Conservation (phyloP, 495 filamentous ascomycete genomes). For the Annulohypoxylon stygium region DNA sequence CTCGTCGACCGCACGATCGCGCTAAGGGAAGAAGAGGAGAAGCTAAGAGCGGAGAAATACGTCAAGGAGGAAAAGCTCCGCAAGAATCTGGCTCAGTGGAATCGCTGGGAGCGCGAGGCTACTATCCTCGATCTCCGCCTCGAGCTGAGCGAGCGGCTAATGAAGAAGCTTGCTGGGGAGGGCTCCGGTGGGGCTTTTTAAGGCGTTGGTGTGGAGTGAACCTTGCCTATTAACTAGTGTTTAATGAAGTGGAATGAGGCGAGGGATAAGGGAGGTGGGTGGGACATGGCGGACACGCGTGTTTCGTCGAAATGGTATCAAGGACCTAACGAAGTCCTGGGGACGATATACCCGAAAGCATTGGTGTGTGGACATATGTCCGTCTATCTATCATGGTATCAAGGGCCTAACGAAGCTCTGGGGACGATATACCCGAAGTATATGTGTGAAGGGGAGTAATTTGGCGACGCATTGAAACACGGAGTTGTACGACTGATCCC, state of each 20-base stretch:
- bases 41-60: conserved; percentile 58
- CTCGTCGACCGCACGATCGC: conserved; percentile 54
- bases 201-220: conserved; percentile 14
- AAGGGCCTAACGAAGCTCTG: neutral
- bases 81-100: conserved; percentile 57
- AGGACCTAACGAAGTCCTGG: neutral
- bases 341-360: neutral
- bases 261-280: neutral
- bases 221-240: neutral
- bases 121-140: conserved; percentile 60
- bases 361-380: neutral
- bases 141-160: conserved; percentile 58
- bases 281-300: neutral
- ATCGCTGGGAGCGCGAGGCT: conserved; percentile 60
- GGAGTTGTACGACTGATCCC: neutral
- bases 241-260: neutral
- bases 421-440: neutral
- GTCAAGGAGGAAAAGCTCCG: conserved; percentile 61
- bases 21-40: conserved; percentile 63
- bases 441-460: neutral
- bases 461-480: neutral
- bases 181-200: conserved; percentile 60
- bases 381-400: neutral
- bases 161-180: conserved; percentile 62
- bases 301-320: neutral